Evolutionary conservation across 2,329 filamentous ascomycete species (phyloP).

Genomic region (Botryotinia globosa): DNA sequence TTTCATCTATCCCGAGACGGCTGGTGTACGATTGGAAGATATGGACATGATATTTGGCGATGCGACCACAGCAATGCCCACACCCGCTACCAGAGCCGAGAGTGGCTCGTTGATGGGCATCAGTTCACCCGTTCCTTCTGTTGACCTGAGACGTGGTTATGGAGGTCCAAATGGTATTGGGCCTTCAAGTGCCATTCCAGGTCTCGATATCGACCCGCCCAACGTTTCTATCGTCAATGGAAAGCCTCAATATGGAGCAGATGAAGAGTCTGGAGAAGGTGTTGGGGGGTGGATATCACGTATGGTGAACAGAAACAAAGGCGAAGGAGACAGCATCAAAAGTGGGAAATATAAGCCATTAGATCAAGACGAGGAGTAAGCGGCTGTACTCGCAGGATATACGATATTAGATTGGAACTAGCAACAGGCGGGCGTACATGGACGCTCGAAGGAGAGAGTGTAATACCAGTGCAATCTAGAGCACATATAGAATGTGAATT

Average conservation of each 20-base stretch:
- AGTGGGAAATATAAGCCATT: conserved; percentile 39
- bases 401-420: conserved; percentile 16
- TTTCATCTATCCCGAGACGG: conserved; percentile 96
- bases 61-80: conserved; percentile 77
- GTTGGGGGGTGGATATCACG: conserved; percentile 68
- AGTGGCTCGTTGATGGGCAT: conserved; percentile 76
- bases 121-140: conserved; percentile 75
- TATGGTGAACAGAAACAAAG: conserved; percentile 56
- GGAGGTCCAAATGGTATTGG: conserved; percentile 43
- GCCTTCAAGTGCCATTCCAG: conserved; percentile 69
- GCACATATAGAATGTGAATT: conserved; percentile 19
- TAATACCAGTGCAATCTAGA: conserved; percentile 23
- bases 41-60: conserved; percentile 96
- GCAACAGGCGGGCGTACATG: conserved; percentile 26
- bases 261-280: conserved; percentile 46
- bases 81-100: conserved; percentile 74
- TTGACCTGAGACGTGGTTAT: conserved; percentile 62
- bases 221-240: conserved; percentile 53
- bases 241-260: conserved; percentile 44
- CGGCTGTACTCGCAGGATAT: not conserved
- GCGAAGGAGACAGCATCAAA: conserved; percentile 35
- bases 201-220: conserved; percentile 78
- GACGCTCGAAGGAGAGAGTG: conserved; percentile 9
- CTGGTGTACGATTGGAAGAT: conserved; percentile 90
- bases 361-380: conserved; percentile 45